Conservation (phyloP, 768 basidiomycete species). For the Ramaria rubella region DNA sequence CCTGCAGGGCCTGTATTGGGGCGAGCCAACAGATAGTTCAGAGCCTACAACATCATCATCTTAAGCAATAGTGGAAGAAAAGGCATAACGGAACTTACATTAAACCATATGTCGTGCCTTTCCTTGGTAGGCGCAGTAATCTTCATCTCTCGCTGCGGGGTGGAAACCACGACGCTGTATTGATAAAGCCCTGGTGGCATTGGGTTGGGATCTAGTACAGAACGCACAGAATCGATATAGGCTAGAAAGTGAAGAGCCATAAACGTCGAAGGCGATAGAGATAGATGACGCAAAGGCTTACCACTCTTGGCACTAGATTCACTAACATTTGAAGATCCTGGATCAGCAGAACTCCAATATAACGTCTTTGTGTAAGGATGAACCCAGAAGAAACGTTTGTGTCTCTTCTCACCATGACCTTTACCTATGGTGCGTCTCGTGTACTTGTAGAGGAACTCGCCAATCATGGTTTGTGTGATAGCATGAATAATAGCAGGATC, state of each 20-base stretch:
- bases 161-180: slow-evolving; percentile 89
- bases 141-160: slow-evolving; percentile 94
- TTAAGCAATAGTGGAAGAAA: slow-evolving; percentile 12
- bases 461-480: slow-evolving; percentile 99
- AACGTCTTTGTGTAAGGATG: slow-evolving; percentile 97
- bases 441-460: slow-evolving; percentile 98
- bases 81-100: slow-evolving; percentile 46
- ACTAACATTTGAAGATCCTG: slow-evolving; percentile 77
- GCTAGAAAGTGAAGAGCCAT: slow-evolving; percentile 32
- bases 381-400: slow-evolving; percentile 99
- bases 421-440: slow-evolving; percentile 85
- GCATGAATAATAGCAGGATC: slow-evolving; percentile 91
- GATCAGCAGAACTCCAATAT: slow-evolving; percentile 95
- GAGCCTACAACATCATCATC: slow-evolving; percentile 48
- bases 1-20: slow-evolving; percentile 36
- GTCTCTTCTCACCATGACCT: slow-evolving; percentile 82
- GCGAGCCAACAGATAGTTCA: slow-evolving; percentile 83
- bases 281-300: slow-evolving; percentile 37
- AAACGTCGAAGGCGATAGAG: slow-evolving; percentile 3
- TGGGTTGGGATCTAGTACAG: slow-evolving; percentile 93
- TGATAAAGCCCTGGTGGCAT: slow-evolving; percentile 90
- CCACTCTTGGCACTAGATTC: slow-evolving; percentile 97
- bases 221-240: slow-evolving; percentile 87
- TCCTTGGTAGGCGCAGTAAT: slow-evolving; percentile 96
- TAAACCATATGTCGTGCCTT: slow-evolving; percentile 94